Evolutionary conservation across 768 basidiomycete genomes (phyloP).

Genomic region (Lepiota venenata): DNA sequence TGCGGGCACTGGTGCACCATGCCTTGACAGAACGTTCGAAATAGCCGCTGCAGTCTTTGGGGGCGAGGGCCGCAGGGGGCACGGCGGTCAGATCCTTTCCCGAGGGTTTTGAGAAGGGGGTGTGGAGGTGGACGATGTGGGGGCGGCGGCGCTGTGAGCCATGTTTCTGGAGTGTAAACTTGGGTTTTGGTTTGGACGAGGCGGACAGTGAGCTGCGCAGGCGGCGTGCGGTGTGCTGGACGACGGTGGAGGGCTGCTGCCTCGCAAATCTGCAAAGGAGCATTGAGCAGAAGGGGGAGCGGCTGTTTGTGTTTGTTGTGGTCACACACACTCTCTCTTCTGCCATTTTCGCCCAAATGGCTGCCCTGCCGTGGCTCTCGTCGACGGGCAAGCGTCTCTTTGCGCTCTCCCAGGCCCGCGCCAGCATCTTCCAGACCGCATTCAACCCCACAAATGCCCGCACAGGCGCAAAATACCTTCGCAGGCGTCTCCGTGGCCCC

Average conservation of each 20-base stretch:
- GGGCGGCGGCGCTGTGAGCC: too few relatives aligned
- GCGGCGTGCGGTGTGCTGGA: not conserved
- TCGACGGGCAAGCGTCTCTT: slow-evolving; percentile 37
- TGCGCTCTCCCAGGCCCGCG: slow-evolving; percentile 61
- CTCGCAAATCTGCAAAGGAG: not conserved
- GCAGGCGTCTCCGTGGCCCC: slow-evolving; percentile 76
- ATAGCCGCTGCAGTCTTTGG: not conserved
- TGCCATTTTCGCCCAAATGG: too few relatives aligned
- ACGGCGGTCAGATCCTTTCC: too few relatives aligned
- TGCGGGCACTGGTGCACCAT: not conserved
- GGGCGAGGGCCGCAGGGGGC: not conserved
- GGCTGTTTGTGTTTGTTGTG: not conserved
- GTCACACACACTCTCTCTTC: too few relatives aligned
- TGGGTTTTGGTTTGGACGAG: too few relatives aligned
- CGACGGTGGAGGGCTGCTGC: too few relatives aligned
- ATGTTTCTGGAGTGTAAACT: too few relatives aligned
- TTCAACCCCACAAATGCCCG: slow-evolving; percentile 82
- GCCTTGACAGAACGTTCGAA: not conserved
- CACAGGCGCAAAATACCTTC: slow-evolving; percentile 91
- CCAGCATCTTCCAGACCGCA: slow-evolving; percentile 78
- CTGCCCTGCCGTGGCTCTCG: slow-evolving; percentile 4
- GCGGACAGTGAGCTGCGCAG: not conserved
- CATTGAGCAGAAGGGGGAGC: not conserved
- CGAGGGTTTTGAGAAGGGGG: too few relatives aligned
- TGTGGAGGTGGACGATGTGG: too few relatives aligned